Percentiles rank a stretch among this genome's conserved stretches.
These are phyloP conservation scores for Beta macrorhiza DNA, from an alignment of 179 eudicot species.

Conservation along the genomic window DNA sequence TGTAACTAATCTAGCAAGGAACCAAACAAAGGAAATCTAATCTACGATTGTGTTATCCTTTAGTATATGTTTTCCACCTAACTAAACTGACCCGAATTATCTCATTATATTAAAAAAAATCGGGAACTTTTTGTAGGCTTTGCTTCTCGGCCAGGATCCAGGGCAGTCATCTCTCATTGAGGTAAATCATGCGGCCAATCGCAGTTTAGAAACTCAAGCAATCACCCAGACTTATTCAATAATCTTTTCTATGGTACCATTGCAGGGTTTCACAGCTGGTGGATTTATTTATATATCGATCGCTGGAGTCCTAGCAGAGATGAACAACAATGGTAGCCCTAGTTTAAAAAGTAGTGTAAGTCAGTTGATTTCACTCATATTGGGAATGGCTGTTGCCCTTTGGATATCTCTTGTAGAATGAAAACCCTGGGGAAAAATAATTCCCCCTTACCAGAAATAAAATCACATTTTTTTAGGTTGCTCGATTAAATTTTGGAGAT, in stretches of 20 bases:
- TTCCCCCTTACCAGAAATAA: neutral
- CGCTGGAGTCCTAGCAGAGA: conserved; percentile 94
- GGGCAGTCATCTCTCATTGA: conserved; percentile 97
- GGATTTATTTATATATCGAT: conserved; percentile 90
- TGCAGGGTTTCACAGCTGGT: conserved; percentile 98
- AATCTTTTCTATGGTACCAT: neutral
- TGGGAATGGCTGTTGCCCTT: conserved; percentile 85
- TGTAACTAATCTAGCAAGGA: too few species aligned
- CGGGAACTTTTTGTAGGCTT: conserved; percentile 44
- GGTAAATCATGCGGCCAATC: conserved; percentile 35
- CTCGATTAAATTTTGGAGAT: neutral
- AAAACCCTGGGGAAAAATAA: conserved; percentile 15
- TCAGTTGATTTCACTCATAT: conserved; percentile 61
- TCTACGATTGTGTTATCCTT: too few species aligned
- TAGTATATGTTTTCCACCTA: too few species aligned
- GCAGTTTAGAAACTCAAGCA: neutral
- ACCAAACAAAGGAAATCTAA: too few species aligned
- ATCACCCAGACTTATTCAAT: neutral
- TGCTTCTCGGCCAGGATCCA: conserved; percentile 81
- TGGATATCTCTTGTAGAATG: conserved; percentile 86
- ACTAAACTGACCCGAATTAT: neutral
- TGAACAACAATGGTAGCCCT: conserved; percentile 77
- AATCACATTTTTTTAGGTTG: neutral
- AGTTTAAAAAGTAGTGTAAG: conserved; percentile 50
- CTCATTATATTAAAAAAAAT: neutral